Percentiles rank a stretch among this genome's conserved stretches.
phyloP scores from a whole-genome alignment of 208 protist genomes.

The Sergeia podlipaevii region DNA sequence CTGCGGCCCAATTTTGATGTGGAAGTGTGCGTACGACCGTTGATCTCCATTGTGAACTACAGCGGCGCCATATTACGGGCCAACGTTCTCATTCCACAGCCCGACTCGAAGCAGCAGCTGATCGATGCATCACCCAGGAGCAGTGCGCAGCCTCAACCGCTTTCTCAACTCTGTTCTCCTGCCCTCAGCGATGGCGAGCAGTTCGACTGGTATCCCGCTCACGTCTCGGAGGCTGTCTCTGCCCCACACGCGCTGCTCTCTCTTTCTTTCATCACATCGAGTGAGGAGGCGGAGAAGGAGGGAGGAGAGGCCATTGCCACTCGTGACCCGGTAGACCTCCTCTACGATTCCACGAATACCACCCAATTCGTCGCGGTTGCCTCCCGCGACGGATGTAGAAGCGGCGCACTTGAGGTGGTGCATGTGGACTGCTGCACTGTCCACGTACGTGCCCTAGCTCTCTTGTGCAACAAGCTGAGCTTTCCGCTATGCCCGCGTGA shows the following conservation, averaged over 20 bases:
- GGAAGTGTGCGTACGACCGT: conserved; percentile 17
- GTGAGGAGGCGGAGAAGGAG: too few relatives aligned
- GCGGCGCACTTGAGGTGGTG: too few relatives aligned
- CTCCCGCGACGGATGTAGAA: too few relatives aligned
- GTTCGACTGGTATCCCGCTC: conserved; percentile 14
- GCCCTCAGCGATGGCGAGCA: conserved; percentile 15
- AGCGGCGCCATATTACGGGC: conserved; percentile 16
- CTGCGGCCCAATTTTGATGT: conserved; percentile 33
- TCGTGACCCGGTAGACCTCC: too few relatives aligned
- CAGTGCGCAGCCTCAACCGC: background rate
- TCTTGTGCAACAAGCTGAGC: too few relatives aligned
- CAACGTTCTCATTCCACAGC: background rate
- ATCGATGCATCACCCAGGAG: background rate
- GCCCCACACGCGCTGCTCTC: conserved; percentile 5
- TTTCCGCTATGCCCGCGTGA: too few relatives aligned
- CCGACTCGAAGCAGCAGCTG: background rate
- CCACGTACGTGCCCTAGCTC: too few relatives aligned
- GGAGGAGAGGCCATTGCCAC: too few relatives aligned
- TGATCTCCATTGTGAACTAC: conserved; percentile 26
- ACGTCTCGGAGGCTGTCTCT: background rate
- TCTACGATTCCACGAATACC: too few relatives aligned
- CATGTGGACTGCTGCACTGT: too few relatives aligned
- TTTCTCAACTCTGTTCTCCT: conserved; percentile 10
- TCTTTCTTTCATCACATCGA: too few relatives aligned
- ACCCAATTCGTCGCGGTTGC: too few relatives aligned